Base-by-base conservation (phyloP, 2,329 filamentous ascomycete species). In the Aspergillus fijiensis region DNA sequence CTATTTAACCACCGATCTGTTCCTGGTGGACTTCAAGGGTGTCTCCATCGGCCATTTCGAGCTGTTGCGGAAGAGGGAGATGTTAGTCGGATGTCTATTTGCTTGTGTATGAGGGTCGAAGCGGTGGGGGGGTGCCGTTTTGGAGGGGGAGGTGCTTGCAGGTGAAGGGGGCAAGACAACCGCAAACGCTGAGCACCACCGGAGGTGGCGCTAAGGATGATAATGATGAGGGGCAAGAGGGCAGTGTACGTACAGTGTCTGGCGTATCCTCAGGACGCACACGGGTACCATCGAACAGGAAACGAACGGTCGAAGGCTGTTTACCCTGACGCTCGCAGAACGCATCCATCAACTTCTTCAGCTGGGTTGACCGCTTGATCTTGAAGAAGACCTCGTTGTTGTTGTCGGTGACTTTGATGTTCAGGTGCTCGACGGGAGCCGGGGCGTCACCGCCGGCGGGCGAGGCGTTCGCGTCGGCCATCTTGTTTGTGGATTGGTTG, bases 311-410 rank as follows among this genome's bases (percentile, higher is more conserved):
- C 35, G 82, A 86, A 6, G 88, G 81, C 35, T 89, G 87, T 82
- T 98, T 98, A 70, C 95, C 95, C 76, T 97, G 93, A 25, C 95
- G 87, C 68, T 98, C 94, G 78, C 95, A 99, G 77, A 98, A 99
- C 21, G 95, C 95, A 63, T 92, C 89, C 95, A 99, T 99, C 58
- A 99, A 84, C 83, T 99, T 99, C 81, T 96, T 95, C 1, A 99
- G 86, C 76, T 92, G 91, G 1, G 95, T 99, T 23, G 89, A 92
- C 42, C 93, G 87, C 88, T 99, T 99, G 82, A 99, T 99, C 84
- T 99, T 99, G 84, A 99, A 99, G 79, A 98, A 99, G 70, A 99
- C 94, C 76, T 99, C 95, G 76, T 99, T 99, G 82, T 97, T 97
- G 81, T 96, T 97, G 71, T 99, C 95, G 0, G 95, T 98, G 14